Evolutionary conservation across 768 basidiomycete genomes (phyloP).

Genomic region (Xerocomus spinulosus): DNA sequence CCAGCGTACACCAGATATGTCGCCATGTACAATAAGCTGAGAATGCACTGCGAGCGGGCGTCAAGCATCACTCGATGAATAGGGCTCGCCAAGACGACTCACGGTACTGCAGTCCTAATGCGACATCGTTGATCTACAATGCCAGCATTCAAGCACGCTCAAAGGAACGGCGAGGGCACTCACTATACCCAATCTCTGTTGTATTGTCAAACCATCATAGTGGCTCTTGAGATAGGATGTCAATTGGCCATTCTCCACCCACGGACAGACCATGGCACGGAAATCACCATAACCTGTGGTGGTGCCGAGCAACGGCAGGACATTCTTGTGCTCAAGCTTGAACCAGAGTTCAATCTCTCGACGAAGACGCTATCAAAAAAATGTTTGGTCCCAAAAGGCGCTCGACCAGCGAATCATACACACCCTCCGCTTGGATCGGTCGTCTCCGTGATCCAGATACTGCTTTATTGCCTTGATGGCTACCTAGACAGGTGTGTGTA

Average conservation of each 20-base stretch:
- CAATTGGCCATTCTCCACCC: constrained; percentile 29
- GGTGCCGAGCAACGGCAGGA: constrained; percentile 29
- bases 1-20: constrained; percentile 26
- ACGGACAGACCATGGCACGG: constrained; percentile 32
- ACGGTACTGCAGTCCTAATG: constrained; percentile 27
- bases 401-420: no score
- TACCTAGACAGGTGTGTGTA: constrained; percentile 9
- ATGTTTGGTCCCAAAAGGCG: no score
- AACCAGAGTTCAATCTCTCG: constrained; percentile 32
- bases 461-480: constrained; percentile 25
- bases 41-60: constrained; percentile 18
- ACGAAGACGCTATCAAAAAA: constrained; percentile 15
- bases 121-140: constrained; percentile 23
- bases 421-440: constrained; percentile 15
- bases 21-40: constrained; percentile 20
- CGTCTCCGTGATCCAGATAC: constrained; percentile 14
- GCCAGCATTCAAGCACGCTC: background rate
- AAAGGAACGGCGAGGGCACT: background rate
- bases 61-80: background rate
- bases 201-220: constrained; percentile 9
- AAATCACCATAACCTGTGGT: constrained; percentile 27
- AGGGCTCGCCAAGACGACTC: background rate
- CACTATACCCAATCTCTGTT: constrained; percentile 15
- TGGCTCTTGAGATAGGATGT: constrained; percentile 18
- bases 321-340: constrained; percentile 26